These are phyloP conservation scores for Sisymbrium altissimum DNA, from an alignment of 345 rosid species.

Conservation along the genomic window DNA sequence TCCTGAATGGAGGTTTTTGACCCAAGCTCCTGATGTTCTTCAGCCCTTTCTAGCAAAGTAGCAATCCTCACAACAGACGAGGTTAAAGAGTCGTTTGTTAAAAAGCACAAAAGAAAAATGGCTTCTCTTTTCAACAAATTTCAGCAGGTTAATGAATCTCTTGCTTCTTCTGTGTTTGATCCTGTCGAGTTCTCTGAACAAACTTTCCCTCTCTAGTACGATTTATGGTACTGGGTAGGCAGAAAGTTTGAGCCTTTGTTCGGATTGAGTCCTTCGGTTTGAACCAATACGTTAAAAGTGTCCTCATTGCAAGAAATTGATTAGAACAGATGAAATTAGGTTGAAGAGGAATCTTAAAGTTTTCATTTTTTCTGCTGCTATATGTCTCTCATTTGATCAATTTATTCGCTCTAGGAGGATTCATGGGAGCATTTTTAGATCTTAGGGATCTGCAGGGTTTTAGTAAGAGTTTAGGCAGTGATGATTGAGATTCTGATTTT, in stretches of 20 bases:
- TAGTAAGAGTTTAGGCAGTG: not conserved
- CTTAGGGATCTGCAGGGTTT: slow-evolving; percentile 11
- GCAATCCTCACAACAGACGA: not conserved
- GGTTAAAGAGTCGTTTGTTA: not conserved
- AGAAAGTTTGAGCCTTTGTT: slow-evolving; percentile 10
- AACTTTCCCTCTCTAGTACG: not conserved
- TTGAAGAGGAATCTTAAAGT: slow-evolving; percentile 1
- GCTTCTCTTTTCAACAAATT: slow-evolving; percentile 37
- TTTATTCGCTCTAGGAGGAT: not conserved
- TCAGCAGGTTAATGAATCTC: slow-evolving; percentile 29
- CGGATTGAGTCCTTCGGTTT: not conserved
- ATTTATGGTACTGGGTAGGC: not conserved
- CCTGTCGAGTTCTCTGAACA: not conserved
- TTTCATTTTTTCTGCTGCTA: not conserved
- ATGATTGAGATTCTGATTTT: not conserved
- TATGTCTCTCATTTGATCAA: not conserved
- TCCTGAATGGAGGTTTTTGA: slow-evolving; percentile 11
- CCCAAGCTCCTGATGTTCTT: slow-evolving; percentile 2
- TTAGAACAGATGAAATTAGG: slow-evolving; percentile 3
- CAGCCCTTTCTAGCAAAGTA: not conserved
- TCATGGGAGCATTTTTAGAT: not conserved
- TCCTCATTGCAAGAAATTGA: too few relatives aligned
- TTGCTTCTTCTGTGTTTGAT: slow-evolving; percentile 18
- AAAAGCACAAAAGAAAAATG: not conserved
- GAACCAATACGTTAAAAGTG: not conserved